Base-by-base conservation (phyloP, 768 basidiomycete species). In the Tulasnella sp. region DNA sequence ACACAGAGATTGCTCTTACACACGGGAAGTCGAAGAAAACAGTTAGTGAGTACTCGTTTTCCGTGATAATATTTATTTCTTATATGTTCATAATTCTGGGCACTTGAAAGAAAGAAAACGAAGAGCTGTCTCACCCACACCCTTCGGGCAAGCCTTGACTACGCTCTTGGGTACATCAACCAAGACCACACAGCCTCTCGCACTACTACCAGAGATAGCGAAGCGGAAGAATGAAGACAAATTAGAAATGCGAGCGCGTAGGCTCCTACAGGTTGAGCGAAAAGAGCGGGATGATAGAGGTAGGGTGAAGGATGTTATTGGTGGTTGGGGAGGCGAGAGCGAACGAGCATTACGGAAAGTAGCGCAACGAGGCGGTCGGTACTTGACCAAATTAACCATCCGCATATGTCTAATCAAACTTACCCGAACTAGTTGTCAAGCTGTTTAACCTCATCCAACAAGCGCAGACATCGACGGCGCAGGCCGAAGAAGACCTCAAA, bases 371-470 rank as follows among this genome's bases (percentile, higher is more conserved):
- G 67, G 67, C 10, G 66, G 66, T 67, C 38, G 46, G 59, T 50
- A 22, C 44, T 22, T n/a, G 54, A 25, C 2, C 19, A n/a, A 42
- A 2, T 44, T 5, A 22, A 45, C 17, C 22, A n/a, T 7, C 22
- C 54, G 25, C 9, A 44, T 41, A 8, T 1, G 17, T 25, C 19
- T 38, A 80, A 44, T 19, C 17, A 17, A 8, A 15, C 30, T 19
- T n/a, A 49, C 4, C 8, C 29, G 17, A n/a, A 15, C 53, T 54
- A 80, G 89, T 92, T 48, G 87, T 92, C n/a, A 82, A 85, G 66
- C 73, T 92, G 15, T 92, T 92, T 73, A 92, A 92, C 65, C 81
- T 79, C 3, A 86, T 92, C 50, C 89, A 91, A 62, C 85, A 87
- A 63, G 83, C 87, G 19, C 89, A 92, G 11, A 73, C 78, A 1